Percentiles rank a stretch among this genome's conserved stretches.
Evolutionary conservation across 2,329 filamentous ascomycete genomes (phyloP).

Genomic region (Colletotrichum gloeosporioides): DNA sequence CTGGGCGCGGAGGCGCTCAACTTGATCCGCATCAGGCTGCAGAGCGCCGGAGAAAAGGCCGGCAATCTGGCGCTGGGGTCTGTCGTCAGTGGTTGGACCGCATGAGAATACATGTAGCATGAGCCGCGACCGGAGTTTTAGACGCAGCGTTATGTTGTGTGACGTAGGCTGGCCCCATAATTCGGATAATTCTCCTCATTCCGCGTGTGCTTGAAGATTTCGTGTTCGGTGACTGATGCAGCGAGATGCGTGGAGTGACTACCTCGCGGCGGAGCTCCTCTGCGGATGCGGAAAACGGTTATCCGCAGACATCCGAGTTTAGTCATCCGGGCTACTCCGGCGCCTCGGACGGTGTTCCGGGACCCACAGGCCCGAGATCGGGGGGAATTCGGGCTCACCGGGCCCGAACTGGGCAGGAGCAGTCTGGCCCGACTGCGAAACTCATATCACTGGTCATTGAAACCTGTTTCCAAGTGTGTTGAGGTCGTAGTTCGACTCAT

Average conservation of each 20-base stretch:
- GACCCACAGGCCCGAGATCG: not conserved
- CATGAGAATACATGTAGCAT: not conserved
- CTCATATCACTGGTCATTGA: not conserved
- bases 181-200: not conserved
- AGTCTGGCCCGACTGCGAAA: not conserved
- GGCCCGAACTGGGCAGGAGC: not conserved
- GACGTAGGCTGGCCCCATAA: not conserved
- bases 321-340: not conserved
- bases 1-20: slow-evolving; percentile 45
- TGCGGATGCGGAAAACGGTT: not conserved
- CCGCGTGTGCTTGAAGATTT: not conserved
- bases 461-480: not conserved
- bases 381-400: not conserved
- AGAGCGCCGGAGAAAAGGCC: not conserved
- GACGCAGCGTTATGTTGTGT: not conserved
- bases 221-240: not conserved
- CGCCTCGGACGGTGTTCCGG: not conserved
- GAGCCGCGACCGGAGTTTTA: not conserved
- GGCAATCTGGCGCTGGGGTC: not conserved
- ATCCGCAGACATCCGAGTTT: not conserved
- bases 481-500: not conserved
- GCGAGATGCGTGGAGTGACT: not conserved
- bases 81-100: not conserved
- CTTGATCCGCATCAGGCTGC: slow-evolving; percentile 28
- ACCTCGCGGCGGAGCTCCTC: not conserved